A percentile compares a stretch with the other conserved stretches of the same genome.
phyloP scores from a whole-genome alignment of 441 rosid genomes.

The Arabidopsis hybrid region DNA sequence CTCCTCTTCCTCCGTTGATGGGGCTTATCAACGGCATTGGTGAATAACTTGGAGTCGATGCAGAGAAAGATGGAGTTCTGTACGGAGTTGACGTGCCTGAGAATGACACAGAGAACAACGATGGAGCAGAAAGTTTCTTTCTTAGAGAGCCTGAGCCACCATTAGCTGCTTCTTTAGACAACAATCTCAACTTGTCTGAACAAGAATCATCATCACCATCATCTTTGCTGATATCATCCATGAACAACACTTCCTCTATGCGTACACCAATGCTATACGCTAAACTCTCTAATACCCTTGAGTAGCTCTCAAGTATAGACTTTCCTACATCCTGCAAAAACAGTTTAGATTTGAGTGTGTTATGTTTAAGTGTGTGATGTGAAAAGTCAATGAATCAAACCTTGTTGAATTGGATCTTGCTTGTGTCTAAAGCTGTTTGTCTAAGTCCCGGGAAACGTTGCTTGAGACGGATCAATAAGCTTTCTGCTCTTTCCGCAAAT shows the following conservation, averaged over 20 bases:
- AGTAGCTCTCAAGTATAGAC: constrained; percentile 75
- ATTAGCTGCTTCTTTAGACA: constrained; percentile 41
- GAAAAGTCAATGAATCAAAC: constrained; percentile 38
- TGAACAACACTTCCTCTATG: constrained; percentile 68
- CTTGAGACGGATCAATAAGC: constrained; percentile 63
- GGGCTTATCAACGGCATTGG: constrained; percentile 61
- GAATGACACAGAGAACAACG: constrained; percentile 54
- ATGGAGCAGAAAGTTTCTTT: constrained; percentile 52
- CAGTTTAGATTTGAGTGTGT: not conserved
- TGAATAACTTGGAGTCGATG: constrained; percentile 56
- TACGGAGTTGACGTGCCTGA: constrained; percentile 58
- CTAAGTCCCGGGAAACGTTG: constrained; percentile 72
- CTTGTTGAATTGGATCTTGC: constrained; percentile 78
- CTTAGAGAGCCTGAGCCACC: constrained; percentile 42
- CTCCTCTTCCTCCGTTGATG: constrained; percentile 54
- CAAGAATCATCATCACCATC: constrained; percentile 42
- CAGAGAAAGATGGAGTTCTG: constrained; percentile 49
- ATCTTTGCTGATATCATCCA: constrained; percentile 67
- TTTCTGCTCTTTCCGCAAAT: constrained; percentile 68
- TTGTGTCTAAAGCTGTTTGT: constrained; percentile 70
- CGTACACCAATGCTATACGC: constrained; percentile 76
- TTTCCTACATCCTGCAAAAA: constrained; percentile 73
- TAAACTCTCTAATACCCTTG: constrained; percentile 73
- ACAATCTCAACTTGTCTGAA: constrained; percentile 43
- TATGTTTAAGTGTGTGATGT: not conserved